Evolutionary conservation across 345 rosid genomes (phyloP), one percentile per base, ranked within the genome.

Genomic region (Eutrema heterophyllum): DNA sequence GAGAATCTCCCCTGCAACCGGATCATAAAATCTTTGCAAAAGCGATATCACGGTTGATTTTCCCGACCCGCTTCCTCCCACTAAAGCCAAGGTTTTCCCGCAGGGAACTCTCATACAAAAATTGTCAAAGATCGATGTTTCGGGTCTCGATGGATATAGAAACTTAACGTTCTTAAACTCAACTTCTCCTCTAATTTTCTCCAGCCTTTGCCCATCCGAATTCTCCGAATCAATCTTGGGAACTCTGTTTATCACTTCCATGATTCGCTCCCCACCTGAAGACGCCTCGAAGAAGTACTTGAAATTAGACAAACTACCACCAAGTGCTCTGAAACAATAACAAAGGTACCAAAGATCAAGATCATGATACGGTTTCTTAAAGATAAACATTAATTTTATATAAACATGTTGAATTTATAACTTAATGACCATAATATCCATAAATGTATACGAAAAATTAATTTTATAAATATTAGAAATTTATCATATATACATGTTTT

Each of bases 61-160:
- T 2, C 96, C 98, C 0, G 98, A 93, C 6, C 97, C 98, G 53
- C 98, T 93, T 27, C 93, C 83, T 5, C 98, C 98, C 33, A 93
- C 97, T 60, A 93, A 75, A 26, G 98, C 98, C 65, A 89, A 82
- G 0, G 96, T 89, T 70, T 72, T 89, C 14, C 92, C 97, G 0
- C 92, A 73, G 1, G 97, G 96, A 5, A 93, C 58, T 59, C 51
- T 80, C 2, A 93, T 77, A 79, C 85, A 68, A 51, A 93, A 90
- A 18, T 87, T 79, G 40, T 75, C 52, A 21, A 93, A 86, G 60
- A 89, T 81, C 7, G 40, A 70, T 77, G 66, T 82, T 44, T 86
- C 92, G 0, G 87, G 88, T 71, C 96, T 84, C 2, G 98, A 93
- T 33, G 98, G 97, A 72, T 93, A 93, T 33, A 85, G 83, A 64